Evolutionary conservation across 139 green algal species (phyloP), one percentile per base, ranked within the genome.

Genomic region (Volvox africanus): DNA sequence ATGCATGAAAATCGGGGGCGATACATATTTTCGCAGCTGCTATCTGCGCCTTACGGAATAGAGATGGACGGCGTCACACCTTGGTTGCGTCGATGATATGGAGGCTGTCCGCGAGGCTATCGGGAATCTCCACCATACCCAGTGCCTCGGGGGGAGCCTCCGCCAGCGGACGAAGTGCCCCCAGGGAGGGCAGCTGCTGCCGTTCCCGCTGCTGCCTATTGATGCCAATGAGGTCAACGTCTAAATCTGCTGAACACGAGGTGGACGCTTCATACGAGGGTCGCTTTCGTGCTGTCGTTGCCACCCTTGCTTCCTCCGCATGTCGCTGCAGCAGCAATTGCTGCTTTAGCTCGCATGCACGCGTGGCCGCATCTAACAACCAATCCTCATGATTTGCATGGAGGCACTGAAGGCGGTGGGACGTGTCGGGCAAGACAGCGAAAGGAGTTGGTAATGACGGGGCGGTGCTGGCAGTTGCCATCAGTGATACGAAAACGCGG

Each of bases 331-430:
- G 62, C 86, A 87, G 73, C 76, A 88, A 68, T 17, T 24, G 21
- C 82, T 30, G 36, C 50, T 19, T 30, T 50, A 36, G 89, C 68
- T 37, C 36, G 6, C 82, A 33, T 44, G 55, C 92, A 35, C 33
- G 86, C 32, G 69, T 61, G 44, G 86, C 85, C 11, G 88, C 85
- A 11, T 61, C 30, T 0, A 75, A 88, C n/a, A 99, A 92, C 98
- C 98, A 99, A 80, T 98, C 95, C 93, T 99, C 98, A 90, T 99
- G 98, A 84, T 98, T 98, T 44, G 95, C 81, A 90, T 99, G 98
- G 78, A 99, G 94, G 61, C 91, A 78, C 76, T 93, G 90, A 1
- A 76, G 65, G 11, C 65, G 11, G 65, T 73, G 21, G 65, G 65
- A 73, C 9, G 16, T 24, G 11, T 28, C 21, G 11, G 11, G 65